phyloP scores from a whole-genome alignment of 495 filamentous ascomycete genomes.

The Parachaetomium inaequale region DNA sequence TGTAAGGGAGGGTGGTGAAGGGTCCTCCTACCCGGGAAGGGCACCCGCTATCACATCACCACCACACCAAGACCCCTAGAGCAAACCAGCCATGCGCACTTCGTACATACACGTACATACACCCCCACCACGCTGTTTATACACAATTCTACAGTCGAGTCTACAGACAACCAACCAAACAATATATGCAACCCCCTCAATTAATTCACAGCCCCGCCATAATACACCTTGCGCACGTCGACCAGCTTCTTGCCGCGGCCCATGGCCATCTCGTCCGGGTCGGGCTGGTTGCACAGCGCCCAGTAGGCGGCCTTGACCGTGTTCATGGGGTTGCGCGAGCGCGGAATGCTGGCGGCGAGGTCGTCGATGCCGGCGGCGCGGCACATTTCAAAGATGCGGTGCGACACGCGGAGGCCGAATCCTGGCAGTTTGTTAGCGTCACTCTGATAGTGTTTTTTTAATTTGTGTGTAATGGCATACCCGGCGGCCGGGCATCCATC shows the following conservation, averaged over 20 bases:
- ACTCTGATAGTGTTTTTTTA: background rate
- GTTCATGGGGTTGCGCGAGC: slow-evolving; percentile 92
- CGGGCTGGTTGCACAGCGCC: slow-evolving; percentile 73
- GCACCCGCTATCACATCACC: background rate
- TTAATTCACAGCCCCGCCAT: slow-evolving; percentile 67
- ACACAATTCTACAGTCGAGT: background rate
- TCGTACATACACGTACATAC: background rate
- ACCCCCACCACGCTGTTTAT: background rate
- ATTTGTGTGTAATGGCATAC: slow-evolving; percentile 48
- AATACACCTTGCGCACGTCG: slow-evolving; percentile 95
- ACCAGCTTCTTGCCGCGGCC: slow-evolving; percentile 90
- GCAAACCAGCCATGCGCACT: background rate
- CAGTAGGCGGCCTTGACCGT: slow-evolving; percentile 84
- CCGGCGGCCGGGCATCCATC: slow-evolving; percentile 78
- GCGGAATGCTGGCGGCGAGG: slow-evolving; percentile 71
- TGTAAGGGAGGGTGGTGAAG: too few relatives aligned
- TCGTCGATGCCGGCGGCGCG: slow-evolving; percentile 79
- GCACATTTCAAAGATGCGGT: slow-evolving; percentile 89
- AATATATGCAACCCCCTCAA: background rate
- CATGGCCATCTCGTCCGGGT: slow-evolving; percentile 83
- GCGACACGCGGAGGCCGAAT: slow-evolving; percentile 86
- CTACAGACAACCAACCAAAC: background rate
- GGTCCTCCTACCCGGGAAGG: too few relatives aligned
- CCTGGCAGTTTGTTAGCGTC: slow-evolving; percentile 24
- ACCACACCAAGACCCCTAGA: background rate